Evolutionary conservation across 306 rosid species (phyloP).

Genomic region (Prunus armeniaca): DNA sequence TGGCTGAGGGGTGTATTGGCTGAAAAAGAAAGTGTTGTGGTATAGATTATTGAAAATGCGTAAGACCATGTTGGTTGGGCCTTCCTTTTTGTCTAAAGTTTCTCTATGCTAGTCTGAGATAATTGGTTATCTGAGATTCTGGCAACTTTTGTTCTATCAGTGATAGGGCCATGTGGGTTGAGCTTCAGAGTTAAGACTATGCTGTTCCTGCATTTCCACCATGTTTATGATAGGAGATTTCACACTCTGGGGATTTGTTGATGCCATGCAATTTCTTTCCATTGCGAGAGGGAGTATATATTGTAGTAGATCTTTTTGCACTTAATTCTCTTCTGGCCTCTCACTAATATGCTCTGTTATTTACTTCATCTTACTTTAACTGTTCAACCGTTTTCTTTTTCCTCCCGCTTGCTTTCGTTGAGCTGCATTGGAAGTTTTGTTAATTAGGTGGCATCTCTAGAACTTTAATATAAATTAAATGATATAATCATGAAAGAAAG

Average conservation of each 20-base stretch:
- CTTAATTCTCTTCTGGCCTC: too few species aligned
- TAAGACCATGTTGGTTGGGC: not conserved
- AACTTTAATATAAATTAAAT: not conserved
- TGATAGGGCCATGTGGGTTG: not conserved
- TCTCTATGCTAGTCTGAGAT: not conserved
- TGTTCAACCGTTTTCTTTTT: not conserved
- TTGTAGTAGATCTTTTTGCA: not conserved
- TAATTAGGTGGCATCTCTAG: slow-evolving; percentile 1
- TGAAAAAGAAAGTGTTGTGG: not conserved
- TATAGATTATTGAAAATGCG: not conserved
- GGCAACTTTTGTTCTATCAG: not conserved
- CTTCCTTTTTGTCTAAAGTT: not conserved
- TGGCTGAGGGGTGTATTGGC: not conserved
- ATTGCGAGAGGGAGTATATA: not conserved
- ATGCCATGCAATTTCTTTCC: not conserved
- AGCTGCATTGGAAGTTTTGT: not conserved
- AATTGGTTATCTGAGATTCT: not conserved
- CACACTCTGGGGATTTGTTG: not conserved
- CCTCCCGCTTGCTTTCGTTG: not conserved
- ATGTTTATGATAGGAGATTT: not conserved
- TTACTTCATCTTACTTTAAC: not conserved
- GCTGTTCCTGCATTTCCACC: not conserved
- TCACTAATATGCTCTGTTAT: not conserved
- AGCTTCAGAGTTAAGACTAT: not conserved
- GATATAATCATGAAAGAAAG: not conserved